These are phyloP conservation scores for Arthrinium puccinioides DNA, from an alignment of 2,329 filamentous ascomycete species.

Conservation along the genomic window DNA sequence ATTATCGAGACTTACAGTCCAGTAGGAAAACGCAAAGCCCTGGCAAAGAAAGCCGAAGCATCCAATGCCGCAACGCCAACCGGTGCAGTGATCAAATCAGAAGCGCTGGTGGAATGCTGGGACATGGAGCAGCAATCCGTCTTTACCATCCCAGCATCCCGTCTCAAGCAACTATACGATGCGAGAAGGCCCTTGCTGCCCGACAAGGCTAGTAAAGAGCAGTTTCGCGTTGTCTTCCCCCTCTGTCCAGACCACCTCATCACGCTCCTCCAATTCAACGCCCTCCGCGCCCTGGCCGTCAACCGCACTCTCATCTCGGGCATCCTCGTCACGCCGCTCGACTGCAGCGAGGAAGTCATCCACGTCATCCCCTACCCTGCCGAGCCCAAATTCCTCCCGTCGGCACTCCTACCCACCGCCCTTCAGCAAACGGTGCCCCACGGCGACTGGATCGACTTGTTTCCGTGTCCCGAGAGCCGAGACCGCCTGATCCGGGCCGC, in stretches of 20 bases:
- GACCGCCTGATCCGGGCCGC: conserved; percentile 29
- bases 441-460: conserved; percentile 32
- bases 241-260: conserved; percentile 33
- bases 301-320: conserved; percentile 28
- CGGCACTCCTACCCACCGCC: conserved; percentile 26
- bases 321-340: conserved; percentile 21
- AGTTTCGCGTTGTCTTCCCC: conserved; percentile 24
- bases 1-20: conserved; percentile 13
- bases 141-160: conserved; percentile 21
- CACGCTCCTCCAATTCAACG: conserved; percentile 33
- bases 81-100: conserved; percentile 16
- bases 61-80: conserved; percentile 12
- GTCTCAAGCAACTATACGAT: conserved; percentile 23
- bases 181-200: conserved; percentile 21
- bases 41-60: conserved; percentile 13
- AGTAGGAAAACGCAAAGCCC: conserved; percentile 25
- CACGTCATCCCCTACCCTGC: conserved; percentile 21
- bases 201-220: conserved; percentile 13
- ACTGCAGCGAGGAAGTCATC: conserved; percentile 22
- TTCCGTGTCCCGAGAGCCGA: conserved; percentile 28
- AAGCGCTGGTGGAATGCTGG: conserved; percentile 26
- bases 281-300: conserved; percentile 26
- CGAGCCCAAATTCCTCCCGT: conserved; percentile 20
- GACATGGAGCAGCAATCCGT: conserved; percentile 23
- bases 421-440: conserved; percentile 31